Evolutionary conservation across 139 green algal genomes (phyloP).

Genomic region (Auxenochlorella protothecoides): DNA sequence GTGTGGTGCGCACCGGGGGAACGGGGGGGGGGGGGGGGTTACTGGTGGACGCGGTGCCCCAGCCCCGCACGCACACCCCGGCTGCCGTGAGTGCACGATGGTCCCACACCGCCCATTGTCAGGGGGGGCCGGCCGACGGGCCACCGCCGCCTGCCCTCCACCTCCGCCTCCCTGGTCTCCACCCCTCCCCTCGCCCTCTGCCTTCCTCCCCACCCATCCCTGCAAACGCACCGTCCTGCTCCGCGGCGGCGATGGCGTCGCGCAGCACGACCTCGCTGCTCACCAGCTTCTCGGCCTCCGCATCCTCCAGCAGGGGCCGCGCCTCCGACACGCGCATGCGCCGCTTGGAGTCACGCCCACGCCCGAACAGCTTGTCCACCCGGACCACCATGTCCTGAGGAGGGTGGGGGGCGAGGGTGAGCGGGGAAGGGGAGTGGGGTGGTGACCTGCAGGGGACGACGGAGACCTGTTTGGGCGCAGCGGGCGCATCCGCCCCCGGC

Average conservation of each 20-base stretch:
- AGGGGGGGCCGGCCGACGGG: too few relatives aligned
- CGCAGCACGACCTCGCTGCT: conserved; percentile 45
- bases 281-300: conserved; percentile 68
- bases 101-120: too few relatives aligned
- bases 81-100: too few relatives aligned
- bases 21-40: too few relatives aligned
- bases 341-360: background rate
- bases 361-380: conserved; percentile 36
- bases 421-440: too few relatives aligned
- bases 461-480: too few relatives aligned
- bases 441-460: too few relatives aligned
- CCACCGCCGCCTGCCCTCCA: background rate
- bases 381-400: conserved; percentile 43
- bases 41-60: too few relatives aligned
- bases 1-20: too few relatives aligned
- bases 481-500: too few relatives aligned
- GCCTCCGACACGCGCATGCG: conserved; percentile 52
- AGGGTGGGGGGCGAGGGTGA: background rate
- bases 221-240: conserved; percentile 37
- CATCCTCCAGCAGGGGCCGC: conserved; percentile 61
- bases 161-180: background rate
- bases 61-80: too few relatives aligned
- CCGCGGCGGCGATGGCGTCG: conserved; percentile 62
- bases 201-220: background rate
- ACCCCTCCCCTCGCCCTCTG: background rate